Conservation (phyloP, 1,284 basidiomycete species). For the Meripilus lineatus region DNA sequence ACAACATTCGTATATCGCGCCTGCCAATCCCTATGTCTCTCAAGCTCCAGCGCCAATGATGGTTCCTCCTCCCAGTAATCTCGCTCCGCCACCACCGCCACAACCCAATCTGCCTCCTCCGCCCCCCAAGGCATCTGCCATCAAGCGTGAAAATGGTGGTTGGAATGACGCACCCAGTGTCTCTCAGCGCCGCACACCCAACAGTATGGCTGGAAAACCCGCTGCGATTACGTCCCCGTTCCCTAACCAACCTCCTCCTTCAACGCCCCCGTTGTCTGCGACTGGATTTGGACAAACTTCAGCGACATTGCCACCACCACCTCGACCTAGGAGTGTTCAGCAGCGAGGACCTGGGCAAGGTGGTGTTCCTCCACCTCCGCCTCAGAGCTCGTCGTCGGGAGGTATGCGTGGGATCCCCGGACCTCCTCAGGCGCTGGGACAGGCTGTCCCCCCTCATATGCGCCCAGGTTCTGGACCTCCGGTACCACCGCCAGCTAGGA, state of each 20-base stretch:
- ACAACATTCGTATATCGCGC: conserved; percentile 3
- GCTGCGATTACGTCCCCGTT: conserved; percentile 85
- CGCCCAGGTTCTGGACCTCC: conserved; percentile 36
- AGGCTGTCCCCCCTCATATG: conserved; percentile 29
- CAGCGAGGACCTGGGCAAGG: conserved; percentile 14
- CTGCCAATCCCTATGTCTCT: conserved; percentile 18
- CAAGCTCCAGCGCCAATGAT: conserved; percentile 15
- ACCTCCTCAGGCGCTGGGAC: conserved; percentile 24
- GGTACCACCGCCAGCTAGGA: conserved; percentile 35
- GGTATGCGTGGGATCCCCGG: no score
- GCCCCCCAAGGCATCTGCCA: conserved; percentile 13
- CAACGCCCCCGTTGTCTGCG: conserved; percentile 40
- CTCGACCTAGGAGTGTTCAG: conserved; percentile 58
- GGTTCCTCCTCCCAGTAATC: conserved; percentile 18
- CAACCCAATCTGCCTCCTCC: conserved; percentile 35
- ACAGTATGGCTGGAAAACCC: conserved; percentile 48
- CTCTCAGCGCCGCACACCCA: conserved; percentile 47
- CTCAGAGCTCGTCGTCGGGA: conserved; percentile 27
- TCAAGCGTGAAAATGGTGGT: conserved; percentile 69
- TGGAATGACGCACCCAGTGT: conserved; percentile 89
- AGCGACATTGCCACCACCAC: conserved; percentile 49
- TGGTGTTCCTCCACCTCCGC: conserved; percentile 29
- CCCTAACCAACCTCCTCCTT: conserved; percentile 60
- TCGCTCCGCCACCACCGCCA: conserved; percentile 20
- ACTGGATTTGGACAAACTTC: conserved; percentile 34